Percentiles rank a stretch among this genome's conserved stretches.
phyloP scores from a whole-genome alignment of 805 yeast genomes.

The Candida succiphila region DNA sequence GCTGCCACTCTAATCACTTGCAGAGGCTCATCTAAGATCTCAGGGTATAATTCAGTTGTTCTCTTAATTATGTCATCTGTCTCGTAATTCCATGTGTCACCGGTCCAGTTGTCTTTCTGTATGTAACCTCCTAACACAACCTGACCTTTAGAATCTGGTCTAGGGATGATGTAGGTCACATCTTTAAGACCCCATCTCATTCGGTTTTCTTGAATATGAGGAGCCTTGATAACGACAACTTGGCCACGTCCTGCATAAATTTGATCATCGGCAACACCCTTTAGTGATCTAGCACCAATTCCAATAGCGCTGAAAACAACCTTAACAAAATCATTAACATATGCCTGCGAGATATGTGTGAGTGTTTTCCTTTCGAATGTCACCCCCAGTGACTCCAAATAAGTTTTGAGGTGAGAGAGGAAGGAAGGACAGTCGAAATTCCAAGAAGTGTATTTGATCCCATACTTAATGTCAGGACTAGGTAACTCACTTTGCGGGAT shows the following conservation, averaged over 20 bases:
- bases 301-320: conserved; percentile 73
- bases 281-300: conserved; percentile 50
- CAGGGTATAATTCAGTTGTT: conserved; percentile 41
- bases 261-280: conserved; percentile 53
- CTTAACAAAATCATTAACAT: conserved; percentile 20
- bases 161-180: conserved; percentile 64
- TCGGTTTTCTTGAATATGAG: conserved; percentile 50
- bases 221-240: conserved; percentile 63
- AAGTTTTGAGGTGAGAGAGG: conserved; percentile 33
- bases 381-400: conserved; percentile 41
- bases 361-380: conserved; percentile 34
- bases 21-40: conserved; percentile 30
- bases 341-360: conserved; percentile 49
- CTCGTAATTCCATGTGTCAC: conserved; percentile 46
- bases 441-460: conserved; percentile 50
- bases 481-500: conserved; percentile 33
- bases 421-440: conserved; percentile 66
- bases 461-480: conserved; percentile 38
- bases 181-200: conserved; percentile 51
- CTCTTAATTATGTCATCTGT: conserved; percentile 53
- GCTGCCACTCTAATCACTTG: conserved; percentile 59
- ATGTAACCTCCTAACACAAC: conserved; percentile 68
- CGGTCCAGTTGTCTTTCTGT: conserved; percentile 54
- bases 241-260: conserved; percentile 77
- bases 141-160: conserved; percentile 58